Evolutionary conservation across 345 rosid genomes (phyloP), one percentile per base, ranked within the genome.

Genomic region (Brassica incana): DNA sequence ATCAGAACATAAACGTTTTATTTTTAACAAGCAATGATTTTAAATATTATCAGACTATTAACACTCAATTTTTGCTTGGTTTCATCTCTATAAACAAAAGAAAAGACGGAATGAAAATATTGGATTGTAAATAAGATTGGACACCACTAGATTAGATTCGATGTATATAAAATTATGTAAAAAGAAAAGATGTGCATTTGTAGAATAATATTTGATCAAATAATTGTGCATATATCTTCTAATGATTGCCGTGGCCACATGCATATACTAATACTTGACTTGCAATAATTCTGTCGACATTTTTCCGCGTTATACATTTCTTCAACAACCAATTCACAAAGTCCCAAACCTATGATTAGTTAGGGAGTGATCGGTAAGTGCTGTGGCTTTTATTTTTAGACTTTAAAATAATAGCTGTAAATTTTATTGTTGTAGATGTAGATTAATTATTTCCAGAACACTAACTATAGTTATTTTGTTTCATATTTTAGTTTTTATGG

Each of bases 321-420:
- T 48, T 68, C 78, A 79, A 79, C 82, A 79, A 79, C 78, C 78
- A 74, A 48, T 79, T n/a, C 78, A 61, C 65, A 48, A 68, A 67
- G 18, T n/a, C 59, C 82, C 43, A 15, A 72, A 43, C 61, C 72
- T 62, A 71, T 63, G 80, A 77, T 63, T 65, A 73, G n/a, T n/a
- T n/a, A n/a, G n/a, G n/a, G n/a, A n/a, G n/a, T n/a, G n/a, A n/a
- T n/a, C n/a, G n/a, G n/a, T n/a, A n/a, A n/a, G n/a, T n/a, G n/a
- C n/a, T n/a, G n/a, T n/a, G n/a, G n/a, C n/a, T n/a, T n/a, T n/a
- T n/a, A n/a, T n/a, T n/a, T n/a, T n/a, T n/a, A n/a, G n/a, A n/a
- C n/a, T n/a, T n/a, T n/a, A n/a, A n/a, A n/a, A n/a, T n/a, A n/a
- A n/a, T n/a, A n/a, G n/a, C n/a, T n/a, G n/a, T n/a, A n/a, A n/a